Percentiles rank a stretch among this genome's conserved stretches.
phyloP scores from a whole-genome alignment of 176 grass and related monocot genomes.

The Olyra latifolia region DNA sequence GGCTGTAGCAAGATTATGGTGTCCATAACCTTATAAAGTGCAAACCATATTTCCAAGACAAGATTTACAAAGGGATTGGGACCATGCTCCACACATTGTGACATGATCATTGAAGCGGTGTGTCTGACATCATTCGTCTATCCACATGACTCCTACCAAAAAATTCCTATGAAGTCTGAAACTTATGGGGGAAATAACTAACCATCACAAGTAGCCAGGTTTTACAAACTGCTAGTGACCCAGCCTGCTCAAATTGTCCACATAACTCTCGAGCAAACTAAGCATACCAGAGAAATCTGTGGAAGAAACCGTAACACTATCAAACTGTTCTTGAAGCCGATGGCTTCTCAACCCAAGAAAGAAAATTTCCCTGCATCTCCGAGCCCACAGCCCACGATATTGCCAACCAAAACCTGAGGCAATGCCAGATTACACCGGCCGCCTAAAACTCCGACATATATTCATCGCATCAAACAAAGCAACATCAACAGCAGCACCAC shows the following conservation, averaged over 20 bases:
- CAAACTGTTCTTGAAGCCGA: not conserved
- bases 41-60: slow-evolving; percentile 13
- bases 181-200: not conserved
- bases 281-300: not conserved
- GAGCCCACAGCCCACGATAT: not conserved
- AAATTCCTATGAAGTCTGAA: not conserved
- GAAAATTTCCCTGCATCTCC: not conserved
- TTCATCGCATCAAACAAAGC: not conserved
- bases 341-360: not conserved
- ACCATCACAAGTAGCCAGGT: not conserved
- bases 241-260: not conserved
- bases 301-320: not conserved
- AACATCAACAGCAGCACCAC: not conserved
- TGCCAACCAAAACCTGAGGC: not conserved
- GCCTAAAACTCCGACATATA: not conserved
- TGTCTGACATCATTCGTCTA: slow-evolving; percentile 29
- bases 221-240: not conserved
- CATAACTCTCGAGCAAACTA: not conserved
- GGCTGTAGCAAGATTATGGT: not conserved
- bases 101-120: slow-evolving; percentile 1
- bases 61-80: not conserved
- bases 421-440: not conserved
- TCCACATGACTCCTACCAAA: not conserved
- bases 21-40: not conserved
- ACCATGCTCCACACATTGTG: slow-evolving; percentile 14